Conservation (phyloP, 2,329 filamentous ascomycete species). For the Colletotrichum nymphaeae region DNA sequence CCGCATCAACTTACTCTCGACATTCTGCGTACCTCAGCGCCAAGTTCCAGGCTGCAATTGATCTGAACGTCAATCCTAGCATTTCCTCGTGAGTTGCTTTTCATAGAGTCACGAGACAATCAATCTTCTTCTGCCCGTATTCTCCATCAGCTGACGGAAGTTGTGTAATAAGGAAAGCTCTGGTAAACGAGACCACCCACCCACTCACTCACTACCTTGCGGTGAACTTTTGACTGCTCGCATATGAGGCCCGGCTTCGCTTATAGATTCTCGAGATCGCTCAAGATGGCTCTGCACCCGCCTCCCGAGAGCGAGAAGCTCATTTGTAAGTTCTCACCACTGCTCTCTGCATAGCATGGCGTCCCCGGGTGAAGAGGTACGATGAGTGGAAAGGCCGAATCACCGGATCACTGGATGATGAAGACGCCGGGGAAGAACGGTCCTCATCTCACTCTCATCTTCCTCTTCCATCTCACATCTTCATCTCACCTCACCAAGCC, state of each 20-base stretch:
- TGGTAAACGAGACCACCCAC: not conserved
- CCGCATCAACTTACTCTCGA: no score
- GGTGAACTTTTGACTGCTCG: not conserved
- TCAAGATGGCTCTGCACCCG: slow-evolving; percentile 58
- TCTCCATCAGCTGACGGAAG: not conserved
- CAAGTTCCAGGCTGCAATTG: no score
- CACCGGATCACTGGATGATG: no score
- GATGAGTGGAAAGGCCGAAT: not conserved
- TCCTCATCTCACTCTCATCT: no score
- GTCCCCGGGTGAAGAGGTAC: not conserved
- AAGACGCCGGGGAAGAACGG: no score
- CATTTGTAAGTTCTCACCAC: slow-evolving; percentile 55
- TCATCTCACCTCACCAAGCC: no score
- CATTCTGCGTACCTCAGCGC: no score
- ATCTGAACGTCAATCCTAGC: not conserved
- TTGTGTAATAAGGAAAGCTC: not conserved
- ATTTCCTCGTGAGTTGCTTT: not conserved
- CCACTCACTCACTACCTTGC: not conserved
- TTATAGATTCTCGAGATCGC: slow-evolving; percentile 24
- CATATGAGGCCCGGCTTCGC: slow-evolving; percentile 27
- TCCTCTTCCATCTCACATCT: no score
- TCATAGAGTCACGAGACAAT: not conserved
- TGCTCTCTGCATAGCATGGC: not conserved
- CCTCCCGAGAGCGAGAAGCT: slow-evolving; percentile 55
- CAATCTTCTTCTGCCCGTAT: no score